These are phyloP conservation scores for Calonectria fujianensis DNA, from an alignment of 2,329 filamentous ascomycete species.

Conservation along the genomic window DNA sequence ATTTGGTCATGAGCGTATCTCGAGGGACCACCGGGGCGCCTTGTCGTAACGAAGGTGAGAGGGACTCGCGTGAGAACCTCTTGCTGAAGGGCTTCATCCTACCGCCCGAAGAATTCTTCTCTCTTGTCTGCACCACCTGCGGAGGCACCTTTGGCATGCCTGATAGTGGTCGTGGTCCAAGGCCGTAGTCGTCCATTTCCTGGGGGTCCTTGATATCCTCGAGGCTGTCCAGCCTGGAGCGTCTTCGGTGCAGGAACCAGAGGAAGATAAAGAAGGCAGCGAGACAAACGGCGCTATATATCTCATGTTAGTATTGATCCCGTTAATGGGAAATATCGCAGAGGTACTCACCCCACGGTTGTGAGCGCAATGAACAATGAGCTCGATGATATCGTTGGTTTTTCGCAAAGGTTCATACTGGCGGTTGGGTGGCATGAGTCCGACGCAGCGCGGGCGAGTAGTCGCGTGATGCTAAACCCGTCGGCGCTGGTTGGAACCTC, in stretches of 20 bases:
- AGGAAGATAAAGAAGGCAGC: slow-evolving; percentile 45
- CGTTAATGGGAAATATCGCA: not conserved
- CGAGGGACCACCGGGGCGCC: slow-evolving; percentile 49
- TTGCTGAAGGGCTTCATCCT: slow-evolving; percentile 7
- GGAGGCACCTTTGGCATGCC: slow-evolving; percentile 47
- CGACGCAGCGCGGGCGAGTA: slow-evolving; percentile 47
- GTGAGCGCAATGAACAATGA: slow-evolving; percentile 44
- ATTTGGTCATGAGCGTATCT: slow-evolving; percentile 47
- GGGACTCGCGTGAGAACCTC: slow-evolving; percentile 49
- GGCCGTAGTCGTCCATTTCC: slow-evolving; percentile 55
- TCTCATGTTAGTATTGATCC: not conserved
- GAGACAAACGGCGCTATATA: slow-evolving; percentile 30
- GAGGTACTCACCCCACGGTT: slow-evolving; percentile 41
- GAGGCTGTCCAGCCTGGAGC: slow-evolving; percentile 42
- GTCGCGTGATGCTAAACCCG: slow-evolving; percentile 42
- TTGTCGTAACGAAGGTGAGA: slow-evolving; percentile 52
- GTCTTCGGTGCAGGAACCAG: slow-evolving; percentile 48
- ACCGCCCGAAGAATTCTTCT: slow-evolving; percentile 36
- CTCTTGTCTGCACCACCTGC: slow-evolving; percentile 38
- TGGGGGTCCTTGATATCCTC: slow-evolving; percentile 52
- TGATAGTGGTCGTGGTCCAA: slow-evolving; percentile 33
- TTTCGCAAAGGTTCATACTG: slow-evolving; percentile 51
- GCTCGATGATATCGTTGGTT: slow-evolving; percentile 44
- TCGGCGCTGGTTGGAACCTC: slow-evolving; percentile 35
- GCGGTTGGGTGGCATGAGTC: slow-evolving; percentile 44